These are phyloP conservation scores for Theobroma cacao DNA, from an alignment of 345 rosid species.

Conservation along the genomic window DNA sequence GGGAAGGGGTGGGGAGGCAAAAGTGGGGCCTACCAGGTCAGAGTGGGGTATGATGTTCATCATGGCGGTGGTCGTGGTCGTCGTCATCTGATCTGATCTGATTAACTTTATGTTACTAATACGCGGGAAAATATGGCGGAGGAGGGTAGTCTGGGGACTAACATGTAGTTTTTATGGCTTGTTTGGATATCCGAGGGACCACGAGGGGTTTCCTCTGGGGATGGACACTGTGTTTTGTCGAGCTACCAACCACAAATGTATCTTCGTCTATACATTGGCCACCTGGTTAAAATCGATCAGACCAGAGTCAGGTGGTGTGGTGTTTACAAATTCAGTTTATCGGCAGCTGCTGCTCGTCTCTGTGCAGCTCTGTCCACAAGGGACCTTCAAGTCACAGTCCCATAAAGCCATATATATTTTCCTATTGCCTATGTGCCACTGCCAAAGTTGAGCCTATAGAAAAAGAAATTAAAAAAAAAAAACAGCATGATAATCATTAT, in stretches of 20 bases:
- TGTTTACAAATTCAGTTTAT: neutral
- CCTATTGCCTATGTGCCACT: too few species aligned
- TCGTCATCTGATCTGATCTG: constrained; percentile 21
- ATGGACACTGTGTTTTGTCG: neutral
- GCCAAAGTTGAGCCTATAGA: too few species aligned
- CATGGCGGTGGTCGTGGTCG: constrained; percentile 21
- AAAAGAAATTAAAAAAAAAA: too few species aligned
- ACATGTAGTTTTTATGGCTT: neutral
- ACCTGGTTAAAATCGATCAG: neutral
- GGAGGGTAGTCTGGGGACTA: constrained; percentile 13
- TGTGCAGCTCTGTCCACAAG: too few species aligned
- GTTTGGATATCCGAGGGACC: constrained; percentile 4
- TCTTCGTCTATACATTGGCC: neutral
- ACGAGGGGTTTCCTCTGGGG: neutral
- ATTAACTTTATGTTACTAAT: neutral
- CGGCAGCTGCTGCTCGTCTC: neutral
- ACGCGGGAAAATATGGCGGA: constrained; percentile 20
- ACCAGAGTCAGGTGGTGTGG: neutral
- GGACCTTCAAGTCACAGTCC: too few species aligned
- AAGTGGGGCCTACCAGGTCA: constrained; percentile 16
- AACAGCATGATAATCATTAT: too few species aligned
- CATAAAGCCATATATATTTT: too few species aligned
- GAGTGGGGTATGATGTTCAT: constrained; percentile 8
- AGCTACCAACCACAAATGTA: neutral
- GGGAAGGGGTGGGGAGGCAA: neutral